Evolutionary conservation across 73 alveolate genomes (phyloP).

Genomic region (Tetrahymena borealis): DNA sequence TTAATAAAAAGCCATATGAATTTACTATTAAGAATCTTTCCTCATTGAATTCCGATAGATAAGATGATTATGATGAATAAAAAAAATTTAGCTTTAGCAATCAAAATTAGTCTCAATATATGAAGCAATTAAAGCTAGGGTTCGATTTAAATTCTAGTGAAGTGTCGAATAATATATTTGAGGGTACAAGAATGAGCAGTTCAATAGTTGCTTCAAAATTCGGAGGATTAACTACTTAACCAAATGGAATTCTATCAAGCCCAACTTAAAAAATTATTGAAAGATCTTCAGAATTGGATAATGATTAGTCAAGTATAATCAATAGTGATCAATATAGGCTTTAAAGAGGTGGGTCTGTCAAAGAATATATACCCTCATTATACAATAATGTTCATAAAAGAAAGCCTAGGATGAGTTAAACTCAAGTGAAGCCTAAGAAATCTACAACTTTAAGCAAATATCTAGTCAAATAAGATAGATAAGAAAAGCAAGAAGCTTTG

Average conservation of each 20-base stretch:
- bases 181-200: not conserved
- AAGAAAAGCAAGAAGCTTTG: not conserved
- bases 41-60: not conserved
- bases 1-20: not conserved
- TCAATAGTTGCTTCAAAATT: not conserved
- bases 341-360: not conserved
- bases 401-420: not conserved
- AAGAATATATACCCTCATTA: not conserved
- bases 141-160: not conserved
- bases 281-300: not conserved
- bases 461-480: not conserved
- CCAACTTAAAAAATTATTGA: not conserved
- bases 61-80: not conserved
- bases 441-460: not conserved
- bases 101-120: not conserved
- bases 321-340: too few species aligned
- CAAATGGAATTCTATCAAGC: not conserved
- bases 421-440: not conserved
- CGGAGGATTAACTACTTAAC: not conserved
- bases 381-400: not conserved
- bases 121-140: not conserved
- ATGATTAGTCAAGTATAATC: too few species aligned
- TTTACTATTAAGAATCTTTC: not conserved
- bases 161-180: not conserved
- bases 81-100: not conserved